phyloP scores from a whole-genome alignment of 2,329 filamentous ascomycete genomes.

The Fusarium annulatum region DNA sequence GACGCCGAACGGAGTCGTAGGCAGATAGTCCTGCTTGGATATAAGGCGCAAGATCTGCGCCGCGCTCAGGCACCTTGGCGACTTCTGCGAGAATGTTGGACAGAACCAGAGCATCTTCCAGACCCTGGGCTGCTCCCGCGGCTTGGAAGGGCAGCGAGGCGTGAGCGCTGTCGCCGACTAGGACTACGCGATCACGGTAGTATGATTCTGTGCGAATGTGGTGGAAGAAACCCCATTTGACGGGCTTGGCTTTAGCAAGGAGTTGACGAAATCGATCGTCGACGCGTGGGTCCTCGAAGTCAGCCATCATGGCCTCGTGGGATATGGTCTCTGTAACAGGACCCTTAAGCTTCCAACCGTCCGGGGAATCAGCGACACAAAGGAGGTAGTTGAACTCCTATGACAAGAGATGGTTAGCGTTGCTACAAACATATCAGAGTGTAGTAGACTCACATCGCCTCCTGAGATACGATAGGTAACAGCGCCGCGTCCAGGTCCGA shows the following conservation, averaged over 20 bases:
- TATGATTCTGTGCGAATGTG: neutral
- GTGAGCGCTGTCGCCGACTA: neutral
- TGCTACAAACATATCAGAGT: no score
- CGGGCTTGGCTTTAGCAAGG: neutral
- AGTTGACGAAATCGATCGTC: neutral
- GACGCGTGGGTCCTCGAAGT: neutral
- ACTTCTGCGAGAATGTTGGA: neutral
- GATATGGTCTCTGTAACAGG: neutral
- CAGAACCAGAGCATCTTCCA: neutral
- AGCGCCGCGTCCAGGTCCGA: neutral
- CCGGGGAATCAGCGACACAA: fast-evolving
- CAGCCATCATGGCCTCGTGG: neutral
- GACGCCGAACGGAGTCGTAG: neutral
- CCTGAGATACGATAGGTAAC: neutral
- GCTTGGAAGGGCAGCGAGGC: neutral
- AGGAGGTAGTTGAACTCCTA: neutral
- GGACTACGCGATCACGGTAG: neutral
- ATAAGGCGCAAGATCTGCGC: fast-evolving
- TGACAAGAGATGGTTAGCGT: no score
- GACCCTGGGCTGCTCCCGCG: neutral
- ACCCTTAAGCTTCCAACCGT: neutral
- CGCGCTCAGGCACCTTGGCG: neutral
- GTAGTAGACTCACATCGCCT: neutral
- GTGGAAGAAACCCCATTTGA: conserved; percentile 1
- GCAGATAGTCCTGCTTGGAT: neutral